A percentile compares a stretch with the other conserved stretches of the same genome.
phyloP scores from a whole-genome alignment of 345 rosid species.

The Anacardium occidentale region DNA sequence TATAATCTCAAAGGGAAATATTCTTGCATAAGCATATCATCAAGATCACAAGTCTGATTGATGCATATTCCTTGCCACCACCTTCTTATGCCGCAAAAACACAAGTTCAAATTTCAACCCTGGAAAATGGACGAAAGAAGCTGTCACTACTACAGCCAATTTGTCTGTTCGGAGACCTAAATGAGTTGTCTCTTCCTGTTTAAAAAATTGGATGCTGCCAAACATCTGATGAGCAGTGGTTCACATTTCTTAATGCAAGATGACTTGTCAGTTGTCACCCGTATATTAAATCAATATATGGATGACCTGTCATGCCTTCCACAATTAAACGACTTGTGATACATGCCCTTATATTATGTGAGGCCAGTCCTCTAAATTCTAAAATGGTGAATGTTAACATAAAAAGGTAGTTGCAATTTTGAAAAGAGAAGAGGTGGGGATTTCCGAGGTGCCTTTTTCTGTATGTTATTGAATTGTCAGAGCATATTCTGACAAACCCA shows the following conservation, averaged over 20 bases:
- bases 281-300: no score
- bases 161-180: no score
- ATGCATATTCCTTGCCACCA: background rate
- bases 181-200: background rate
- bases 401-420: background rate
- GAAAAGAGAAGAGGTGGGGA: conserved; percentile 26
- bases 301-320: background rate
- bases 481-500: conserved; percentile 35
- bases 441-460: conserved; percentile 21
- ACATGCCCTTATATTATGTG: background rate
- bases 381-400: no score
- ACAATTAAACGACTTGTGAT: no score
- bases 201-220: background rate
- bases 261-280: background rate
- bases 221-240: background rate
- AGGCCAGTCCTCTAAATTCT: no score
- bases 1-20: background rate
- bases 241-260: background rate
- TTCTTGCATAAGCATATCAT: no score
- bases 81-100: background rate
- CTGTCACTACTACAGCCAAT: no score
- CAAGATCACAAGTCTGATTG: no score
- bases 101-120: no score
- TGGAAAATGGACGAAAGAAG: no score
- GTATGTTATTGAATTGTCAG: conserved; percentile 29